Conservation (phyloP, 2,329 filamentous ascomycete species). For the Colletotrichum australisinense region DNA sequence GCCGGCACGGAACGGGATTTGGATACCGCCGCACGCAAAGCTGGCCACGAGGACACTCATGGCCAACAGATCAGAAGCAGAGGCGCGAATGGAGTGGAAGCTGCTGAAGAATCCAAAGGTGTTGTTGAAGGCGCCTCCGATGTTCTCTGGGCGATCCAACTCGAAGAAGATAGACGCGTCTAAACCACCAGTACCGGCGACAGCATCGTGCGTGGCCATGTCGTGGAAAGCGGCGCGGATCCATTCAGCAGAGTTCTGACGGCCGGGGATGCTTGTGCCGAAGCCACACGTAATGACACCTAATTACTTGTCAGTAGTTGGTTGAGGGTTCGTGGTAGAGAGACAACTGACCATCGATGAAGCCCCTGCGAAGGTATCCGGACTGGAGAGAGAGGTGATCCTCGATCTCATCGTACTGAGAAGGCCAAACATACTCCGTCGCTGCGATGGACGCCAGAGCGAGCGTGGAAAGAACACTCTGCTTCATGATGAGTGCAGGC, state of each 20-base stretch:
- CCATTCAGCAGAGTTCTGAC: conserved; percentile 42
- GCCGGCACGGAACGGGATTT: conserved; percentile 44
- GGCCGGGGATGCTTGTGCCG: conserved; percentile 33
- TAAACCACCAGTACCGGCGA: conserved; percentile 38
- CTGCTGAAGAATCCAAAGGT: conserved; percentile 42
- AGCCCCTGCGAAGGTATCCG: conserved; percentile 29
- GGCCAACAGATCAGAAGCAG: conserved; percentile 41
- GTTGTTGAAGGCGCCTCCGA: conserved; percentile 39
- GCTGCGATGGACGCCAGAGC: conserved; percentile 15
- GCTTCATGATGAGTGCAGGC: conserved; percentile 14
- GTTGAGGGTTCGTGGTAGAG: neutral
- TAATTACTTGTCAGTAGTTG: neutral
- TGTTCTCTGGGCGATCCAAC: conserved; percentile 38
- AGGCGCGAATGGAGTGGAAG: conserved; percentile 37
- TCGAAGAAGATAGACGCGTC: conserved; percentile 43
- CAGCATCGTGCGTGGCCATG: conserved; percentile 39
- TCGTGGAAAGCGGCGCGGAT: conserved; percentile 43
- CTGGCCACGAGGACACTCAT: conserved; percentile 38
- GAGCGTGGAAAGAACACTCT: conserved; percentile 13
- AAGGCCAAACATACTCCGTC: conserved; percentile 31
- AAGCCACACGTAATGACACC: conserved; percentile 37
- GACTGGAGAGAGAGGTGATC: conserved; percentile 33
- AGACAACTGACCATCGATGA: conserved; percentile 26
- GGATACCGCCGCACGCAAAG: conserved; percentile 37
- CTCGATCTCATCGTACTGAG: conserved; percentile 34